phyloP scores from a whole-genome alignment of 441 rosid species.

The Theobroma grandiflorum region DNA sequence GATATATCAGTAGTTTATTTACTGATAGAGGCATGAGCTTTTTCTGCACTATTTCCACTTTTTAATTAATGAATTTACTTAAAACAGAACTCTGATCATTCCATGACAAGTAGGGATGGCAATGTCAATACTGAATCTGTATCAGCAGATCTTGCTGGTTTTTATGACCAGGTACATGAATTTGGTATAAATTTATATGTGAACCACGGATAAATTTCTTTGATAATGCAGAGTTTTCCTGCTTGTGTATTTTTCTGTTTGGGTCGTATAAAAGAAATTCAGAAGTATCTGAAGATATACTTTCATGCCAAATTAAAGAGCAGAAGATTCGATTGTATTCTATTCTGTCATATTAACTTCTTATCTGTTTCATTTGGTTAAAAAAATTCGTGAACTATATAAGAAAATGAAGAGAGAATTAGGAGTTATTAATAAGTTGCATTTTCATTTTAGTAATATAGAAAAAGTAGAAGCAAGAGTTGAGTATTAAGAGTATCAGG shows the following conservation, averaged over 20 bases:
- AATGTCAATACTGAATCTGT: conserved; percentile 48
- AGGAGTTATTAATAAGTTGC: not conserved
- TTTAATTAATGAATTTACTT: conserved; percentile 12
- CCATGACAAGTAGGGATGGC: conserved; percentile 60
- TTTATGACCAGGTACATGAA: conserved; percentile 65
- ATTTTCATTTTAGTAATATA: not conserved
- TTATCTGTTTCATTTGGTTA: not conserved
- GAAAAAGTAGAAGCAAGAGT: not conserved
- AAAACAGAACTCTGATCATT: conserved; percentile 55
- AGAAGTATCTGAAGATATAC: not conserved
- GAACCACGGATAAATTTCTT: not conserved
- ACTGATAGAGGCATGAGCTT: not conserved
- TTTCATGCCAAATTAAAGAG: too few species aligned
- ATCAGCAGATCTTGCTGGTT: conserved; percentile 79
- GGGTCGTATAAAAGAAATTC: not conserved
- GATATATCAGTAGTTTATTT: not conserved
- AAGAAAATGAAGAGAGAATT: not conserved
- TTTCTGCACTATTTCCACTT: not conserved
- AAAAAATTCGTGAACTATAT: not conserved
- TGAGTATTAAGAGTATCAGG: not conserved
- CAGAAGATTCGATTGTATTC: not conserved
- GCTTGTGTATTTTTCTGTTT: not conserved
- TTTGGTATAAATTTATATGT: not conserved
- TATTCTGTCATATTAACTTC: not conserved
- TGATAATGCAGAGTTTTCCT: not conserved